Percentiles rank a stretch among this genome's conserved stretches.
Evolutionary conservation across 192 early-diverging fungal species (phyloP).

Genomic region (Paraglomus occultum): DNA sequence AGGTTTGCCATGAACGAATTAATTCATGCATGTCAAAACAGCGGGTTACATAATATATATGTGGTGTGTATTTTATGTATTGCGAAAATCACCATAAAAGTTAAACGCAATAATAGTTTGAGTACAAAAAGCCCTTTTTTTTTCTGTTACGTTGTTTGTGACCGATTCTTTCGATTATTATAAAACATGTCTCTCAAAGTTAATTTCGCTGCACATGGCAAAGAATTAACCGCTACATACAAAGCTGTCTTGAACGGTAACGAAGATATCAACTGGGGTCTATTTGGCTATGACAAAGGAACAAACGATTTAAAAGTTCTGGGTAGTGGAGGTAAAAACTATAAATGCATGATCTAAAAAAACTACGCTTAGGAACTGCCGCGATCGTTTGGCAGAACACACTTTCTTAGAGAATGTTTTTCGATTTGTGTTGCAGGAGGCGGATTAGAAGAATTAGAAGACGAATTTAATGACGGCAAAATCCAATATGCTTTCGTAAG

Average conservation of each 20-base stretch:
- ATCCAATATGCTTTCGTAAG: constrained; percentile 86
- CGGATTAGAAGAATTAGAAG: constrained; percentile 82
- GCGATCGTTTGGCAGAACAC: neutral
- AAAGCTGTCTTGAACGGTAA: constrained; percentile 58
- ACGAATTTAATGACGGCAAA: constrained; percentile 89
- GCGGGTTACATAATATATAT: no score
- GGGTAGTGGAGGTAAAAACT: constrained; percentile 52
- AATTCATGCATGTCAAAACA: no score
- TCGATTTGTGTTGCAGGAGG: constrained; percentile 43
- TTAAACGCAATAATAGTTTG: no score
- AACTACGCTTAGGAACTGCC: no score
- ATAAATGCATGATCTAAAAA: neutral
- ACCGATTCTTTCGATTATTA: no score
- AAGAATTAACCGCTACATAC: constrained; percentile 63
- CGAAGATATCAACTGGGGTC: constrained; percentile 64
- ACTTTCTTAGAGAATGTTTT: neutral
- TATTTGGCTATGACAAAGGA: constrained; percentile 76
- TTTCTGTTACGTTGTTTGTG: no score
- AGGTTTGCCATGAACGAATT: neutral
- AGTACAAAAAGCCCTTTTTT: no score
- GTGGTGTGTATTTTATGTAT: no score
- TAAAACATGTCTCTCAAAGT: constrained; percentile 53
- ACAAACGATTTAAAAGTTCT: constrained; percentile 65
- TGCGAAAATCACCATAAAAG: no score
- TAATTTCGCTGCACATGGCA: constrained; percentile 65